Percentiles rank a stretch among this genome's conserved stretches.
These are phyloP conservation scores for Thelonectria discophora DNA, from an alignment of 2,329 filamentous ascomycete genomes.

Conservation along the genomic window DNA sequence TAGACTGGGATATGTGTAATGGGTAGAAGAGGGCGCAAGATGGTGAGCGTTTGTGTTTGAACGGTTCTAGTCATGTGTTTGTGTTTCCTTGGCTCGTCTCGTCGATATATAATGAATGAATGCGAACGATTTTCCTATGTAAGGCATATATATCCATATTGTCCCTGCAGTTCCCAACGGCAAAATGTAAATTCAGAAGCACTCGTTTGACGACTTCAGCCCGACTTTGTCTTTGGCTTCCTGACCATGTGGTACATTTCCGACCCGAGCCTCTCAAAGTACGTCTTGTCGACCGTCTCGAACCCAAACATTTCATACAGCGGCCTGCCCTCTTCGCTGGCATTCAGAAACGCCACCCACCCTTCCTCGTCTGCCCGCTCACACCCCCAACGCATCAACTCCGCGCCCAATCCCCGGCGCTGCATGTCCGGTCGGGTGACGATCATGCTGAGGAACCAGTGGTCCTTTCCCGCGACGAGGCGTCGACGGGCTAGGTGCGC, in stretches of 20 bases:
- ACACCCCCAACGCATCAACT: conserved; percentile 46
- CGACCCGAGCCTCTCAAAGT: conserved; percentile 34
- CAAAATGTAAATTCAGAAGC: too few relatives aligned
- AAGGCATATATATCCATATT: too few relatives aligned
- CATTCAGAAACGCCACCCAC: conserved; percentile 43
- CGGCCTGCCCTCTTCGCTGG: conserved; percentile 36
- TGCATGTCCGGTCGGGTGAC: conserved; percentile 46
- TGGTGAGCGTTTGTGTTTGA: conserved; percentile 34
- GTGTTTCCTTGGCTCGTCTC: conserved; percentile 21
- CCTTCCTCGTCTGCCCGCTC: conserved; percentile 43
- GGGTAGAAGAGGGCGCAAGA: conserved; percentile 29
- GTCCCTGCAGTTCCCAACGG: too few relatives aligned
- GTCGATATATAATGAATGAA: conserved; percentile 29
- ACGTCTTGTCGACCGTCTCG: conserved; percentile 31
- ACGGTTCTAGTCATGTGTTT: conserved; percentile 28
- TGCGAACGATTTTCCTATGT: conserved; percentile 23
- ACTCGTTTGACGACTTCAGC: too few relatives aligned
- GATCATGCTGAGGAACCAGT: conserved; percentile 49
- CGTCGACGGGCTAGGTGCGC: conserved; percentile 37
- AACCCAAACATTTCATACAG: conserved; percentile 47
- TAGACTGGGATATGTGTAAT: conserved; percentile 27
- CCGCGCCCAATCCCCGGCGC: conserved; percentile 45
- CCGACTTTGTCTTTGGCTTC: conserved; percentile 15
- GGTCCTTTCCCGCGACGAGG: conserved; percentile 38
- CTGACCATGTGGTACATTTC: conserved; percentile 46